Conservation (phyloP, 441 rosid species). For the Gossypium davidsonii region DNA sequence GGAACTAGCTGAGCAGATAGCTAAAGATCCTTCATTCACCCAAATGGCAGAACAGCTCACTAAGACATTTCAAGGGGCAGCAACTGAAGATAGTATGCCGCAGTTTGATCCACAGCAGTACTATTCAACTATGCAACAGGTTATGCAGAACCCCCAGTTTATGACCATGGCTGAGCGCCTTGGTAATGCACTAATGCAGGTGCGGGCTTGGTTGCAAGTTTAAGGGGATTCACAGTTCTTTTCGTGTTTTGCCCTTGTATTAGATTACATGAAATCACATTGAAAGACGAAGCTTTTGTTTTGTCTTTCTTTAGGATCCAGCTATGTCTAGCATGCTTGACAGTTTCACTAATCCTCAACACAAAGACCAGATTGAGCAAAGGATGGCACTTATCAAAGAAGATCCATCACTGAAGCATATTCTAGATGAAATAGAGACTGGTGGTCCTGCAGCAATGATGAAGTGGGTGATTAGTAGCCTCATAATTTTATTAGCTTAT, state of each 20-base stretch:
- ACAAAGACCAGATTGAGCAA: conserved; percentile 73
- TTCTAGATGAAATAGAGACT: conserved; percentile 80
- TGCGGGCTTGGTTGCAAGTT: not conserved
- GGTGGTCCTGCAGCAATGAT: conserved; percentile 95
- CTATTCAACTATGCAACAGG: conserved; percentile 77
- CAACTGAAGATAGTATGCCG: conserved; percentile 49
- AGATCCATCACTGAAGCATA: conserved; percentile 79
- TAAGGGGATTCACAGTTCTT: not conserved
- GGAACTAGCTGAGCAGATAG: conserved; percentile 86
- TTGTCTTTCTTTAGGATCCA: conserved; percentile 60
- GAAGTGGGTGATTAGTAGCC: conserved; percentile 44
- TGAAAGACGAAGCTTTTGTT: conserved; percentile 1
- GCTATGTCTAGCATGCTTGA: conserved; percentile 89
- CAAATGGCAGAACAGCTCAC: conserved; percentile 99
- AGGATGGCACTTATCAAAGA: conserved; percentile 75
- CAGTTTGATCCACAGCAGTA: conserved; percentile 78
- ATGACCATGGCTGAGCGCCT: conserved; percentile 93
- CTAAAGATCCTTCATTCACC: conserved; percentile 88
- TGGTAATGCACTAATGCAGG: conserved; percentile 90
- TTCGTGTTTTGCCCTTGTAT: not conserved
- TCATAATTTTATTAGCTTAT: not conserved
- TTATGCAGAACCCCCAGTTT: conserved; percentile 89
- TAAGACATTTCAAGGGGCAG: conserved; percentile 56
- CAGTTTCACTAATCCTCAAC: conserved; percentile 58
- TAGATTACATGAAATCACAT: not conserved